These are phyloP conservation scores for Westerdykella sp. DNA, from an alignment of 2,329 filamentous ascomycete species.

Conservation along the genomic window DNA sequence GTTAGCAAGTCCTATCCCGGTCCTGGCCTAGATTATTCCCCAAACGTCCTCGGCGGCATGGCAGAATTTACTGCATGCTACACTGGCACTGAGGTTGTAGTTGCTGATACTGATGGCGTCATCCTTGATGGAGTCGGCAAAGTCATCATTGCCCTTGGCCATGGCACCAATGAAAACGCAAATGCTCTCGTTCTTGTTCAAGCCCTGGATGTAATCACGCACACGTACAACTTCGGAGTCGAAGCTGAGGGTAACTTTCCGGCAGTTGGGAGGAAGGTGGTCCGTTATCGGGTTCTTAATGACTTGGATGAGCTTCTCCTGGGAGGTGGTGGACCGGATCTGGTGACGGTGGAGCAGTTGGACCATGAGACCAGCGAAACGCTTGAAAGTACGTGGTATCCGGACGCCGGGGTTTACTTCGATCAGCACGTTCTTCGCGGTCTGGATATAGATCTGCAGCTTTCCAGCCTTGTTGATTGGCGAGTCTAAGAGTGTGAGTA, in stretches of 20 bases:
- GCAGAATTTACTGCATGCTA: constrained; percentile 99
- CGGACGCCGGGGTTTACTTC: constrained; percentile 97
- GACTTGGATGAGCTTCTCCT: constrained; percentile 94
- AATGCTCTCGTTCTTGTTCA: constrained; percentile 81
- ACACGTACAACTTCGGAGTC: constrained; percentile 83
- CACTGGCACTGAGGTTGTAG: constrained; percentile 92
- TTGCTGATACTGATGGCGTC: constrained; percentile 98
- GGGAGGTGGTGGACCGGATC: constrained; percentile 92
- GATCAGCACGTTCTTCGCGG: constrained; percentile 92
- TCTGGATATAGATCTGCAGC: constrained; percentile 98
- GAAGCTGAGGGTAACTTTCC: constrained; percentile 94
- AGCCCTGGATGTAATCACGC: constrained; percentile 76
- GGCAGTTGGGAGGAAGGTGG: constrained; percentile 91
- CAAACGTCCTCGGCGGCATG: constrained; percentile 96
- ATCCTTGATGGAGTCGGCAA: constrained; percentile 89
- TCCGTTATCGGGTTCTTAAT: constrained; percentile 98
- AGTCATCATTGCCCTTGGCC: constrained; percentile 94
- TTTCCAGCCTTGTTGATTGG: constrained; percentile 97
- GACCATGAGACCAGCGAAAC: constrained; percentile 97
- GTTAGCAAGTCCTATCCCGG: not conserved
- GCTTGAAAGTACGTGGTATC: constrained; percentile 97
- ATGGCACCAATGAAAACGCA: constrained; percentile 98
- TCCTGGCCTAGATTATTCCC: constrained; percentile 68
- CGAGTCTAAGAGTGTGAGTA: constrained; percentile 93
- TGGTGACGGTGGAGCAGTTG: constrained; percentile 92